Base-by-base conservation (phyloP, 805 yeast species). In the Barnettozyma populi region DNA sequence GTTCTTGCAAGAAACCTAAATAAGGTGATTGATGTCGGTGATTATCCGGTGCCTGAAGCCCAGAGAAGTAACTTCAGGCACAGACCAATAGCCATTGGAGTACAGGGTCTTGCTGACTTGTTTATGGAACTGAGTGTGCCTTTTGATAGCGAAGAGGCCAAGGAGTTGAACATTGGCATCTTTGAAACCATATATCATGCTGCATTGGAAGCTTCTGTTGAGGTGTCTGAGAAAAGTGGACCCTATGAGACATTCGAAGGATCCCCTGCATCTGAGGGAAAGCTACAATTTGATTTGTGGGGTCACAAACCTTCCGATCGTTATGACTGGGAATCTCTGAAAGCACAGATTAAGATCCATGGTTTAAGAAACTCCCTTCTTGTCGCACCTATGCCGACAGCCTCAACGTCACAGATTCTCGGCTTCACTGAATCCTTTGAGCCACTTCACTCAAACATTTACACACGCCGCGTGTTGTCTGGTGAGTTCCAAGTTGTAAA, bases 341-440 rank as follows among this genome's bases (percentile, higher is more conserved):
- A 85, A 67, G 69, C 67, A 13, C 69, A 78, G 35, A 73, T 94
- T 49, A 68, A 67, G 46, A 63, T 68, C 51, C 67, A 79, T 61
- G 99, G 99, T 41, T 59, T 92, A 43, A 74, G 98, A 61, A 92
- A 92, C 71, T 92, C 98, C 4, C 69, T 92, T 50, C 66, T 90
- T 18, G 87, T 90, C 31, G 97, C 95, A 2, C 95, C 97, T 44
- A 92, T 92, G 99, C 99, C 99, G 34, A 92, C 98, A 10, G 98
- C 99, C 1, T 90, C 98, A 1, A 94, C 99, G 0, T 94, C 99
- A 2, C 97, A 90, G 72, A 92, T 92, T 44, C 71, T 92, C 46
- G 98, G 98, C 27, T 88, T 78, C 72, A 90, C 84, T 59, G 99
- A 92, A 70, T 92, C 97, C 67, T 92, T 92, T 67, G 99, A 94